These are phyloP conservation scores for Craterostigma plantagineum DNA, from an alignment of 257 asterid species.

Conservation along the genomic window DNA sequence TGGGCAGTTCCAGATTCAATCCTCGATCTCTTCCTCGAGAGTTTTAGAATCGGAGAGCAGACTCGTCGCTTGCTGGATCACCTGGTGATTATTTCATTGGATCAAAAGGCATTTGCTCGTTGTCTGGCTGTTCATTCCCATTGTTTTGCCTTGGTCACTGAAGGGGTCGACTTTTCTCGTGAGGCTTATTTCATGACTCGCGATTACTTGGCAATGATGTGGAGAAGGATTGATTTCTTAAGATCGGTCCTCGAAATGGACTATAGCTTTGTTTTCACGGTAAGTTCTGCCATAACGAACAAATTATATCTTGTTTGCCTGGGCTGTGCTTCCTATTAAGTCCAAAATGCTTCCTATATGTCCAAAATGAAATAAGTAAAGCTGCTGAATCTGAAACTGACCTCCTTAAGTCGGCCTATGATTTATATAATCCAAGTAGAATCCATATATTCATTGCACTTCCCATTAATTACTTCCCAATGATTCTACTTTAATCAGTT, in stretches of 20 bases:
- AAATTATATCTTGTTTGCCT: neutral
- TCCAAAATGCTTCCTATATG: no score
- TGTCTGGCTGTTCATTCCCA: conserved; percentile 4
- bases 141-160: conserved; percentile 6
- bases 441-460: neutral
- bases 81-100: conserved; percentile 8
- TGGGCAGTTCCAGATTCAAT: conserved; percentile 7
- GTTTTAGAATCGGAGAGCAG: conserved; percentile 14
- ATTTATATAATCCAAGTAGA: neutral
- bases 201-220: conserved; percentile 34
- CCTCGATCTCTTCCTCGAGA: conserved; percentile 14
- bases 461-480: no score
- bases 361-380: no score
- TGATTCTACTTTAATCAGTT: no score
- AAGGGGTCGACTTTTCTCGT: conserved; percentile 8
- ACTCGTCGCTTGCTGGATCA: conserved; percentile 6
- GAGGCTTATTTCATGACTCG: conserved; percentile 17
- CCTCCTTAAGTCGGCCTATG: neutral
- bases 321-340: neutral
- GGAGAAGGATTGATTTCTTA: conserved; percentile 35
- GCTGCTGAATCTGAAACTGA: no score
- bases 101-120: conserved; percentile 6
- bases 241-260: conserved; percentile 32
- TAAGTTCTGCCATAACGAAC: neutral
- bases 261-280: conserved; percentile 24